A percentile compares a stretch with the other conserved stretches of the same genome.
Conservation (phyloP, 305 asterid species). For the Ilex paraguariensis region DNA sequence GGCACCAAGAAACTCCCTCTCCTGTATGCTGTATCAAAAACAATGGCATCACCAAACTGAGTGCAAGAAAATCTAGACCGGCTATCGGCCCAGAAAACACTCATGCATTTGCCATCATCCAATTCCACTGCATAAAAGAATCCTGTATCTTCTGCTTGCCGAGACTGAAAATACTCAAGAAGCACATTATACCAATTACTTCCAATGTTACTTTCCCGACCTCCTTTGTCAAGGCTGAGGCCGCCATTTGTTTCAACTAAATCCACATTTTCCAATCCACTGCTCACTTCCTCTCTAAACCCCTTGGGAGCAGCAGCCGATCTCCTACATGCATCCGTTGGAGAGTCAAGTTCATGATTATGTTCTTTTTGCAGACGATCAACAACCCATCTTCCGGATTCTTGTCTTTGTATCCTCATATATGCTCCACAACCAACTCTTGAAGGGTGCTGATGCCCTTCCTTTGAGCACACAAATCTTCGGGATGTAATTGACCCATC, state of each 20-base stretch:
- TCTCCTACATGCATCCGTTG: slow-evolving; percentile 39
- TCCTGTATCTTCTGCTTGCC: slow-evolving; percentile 83
- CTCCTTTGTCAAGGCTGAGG: slow-evolving; percentile 68
- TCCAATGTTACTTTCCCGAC: slow-evolving; percentile 45
- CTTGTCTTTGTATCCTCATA: slow-evolving; percentile 95
- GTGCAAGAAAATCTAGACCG: slow-evolving; percentile 79
- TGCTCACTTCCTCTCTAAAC: slow-evolving; percentile 62
- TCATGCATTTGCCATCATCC: slow-evolving; percentile 66
- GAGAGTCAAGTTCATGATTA: slow-evolving; percentile 56
- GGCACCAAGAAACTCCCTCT: slow-evolving; percentile 59
- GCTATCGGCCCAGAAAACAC: slow-evolving; percentile 82
- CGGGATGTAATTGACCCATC: slow-evolving; percentile 96
- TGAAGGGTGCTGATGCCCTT: slow-evolving; percentile 97
- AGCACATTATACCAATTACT: slow-evolving; percentile 66
- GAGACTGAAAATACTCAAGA: slow-evolving; percentile 82
- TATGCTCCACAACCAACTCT: slow-evolving; percentile 95
- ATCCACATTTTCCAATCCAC: slow-evolving; percentile 73
- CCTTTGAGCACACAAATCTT: slow-evolving; percentile 96
- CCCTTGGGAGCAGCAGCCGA: slow-evolving; percentile 54
- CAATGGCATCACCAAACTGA: slow-evolving; percentile 86
- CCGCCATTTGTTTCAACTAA: slow-evolving; percentile 77
- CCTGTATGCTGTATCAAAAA: slow-evolving; percentile 76
- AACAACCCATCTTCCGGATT: slow-evolving; percentile 74
- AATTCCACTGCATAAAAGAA: slow-evolving; percentile 80
- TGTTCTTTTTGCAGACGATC: slow-evolving; percentile 86